Percentiles rank a stretch among this genome's conserved stretches.
phyloP scores from a whole-genome alignment of 176 grass and related monocot species.

The Paspalum vaginatum region DNA sequence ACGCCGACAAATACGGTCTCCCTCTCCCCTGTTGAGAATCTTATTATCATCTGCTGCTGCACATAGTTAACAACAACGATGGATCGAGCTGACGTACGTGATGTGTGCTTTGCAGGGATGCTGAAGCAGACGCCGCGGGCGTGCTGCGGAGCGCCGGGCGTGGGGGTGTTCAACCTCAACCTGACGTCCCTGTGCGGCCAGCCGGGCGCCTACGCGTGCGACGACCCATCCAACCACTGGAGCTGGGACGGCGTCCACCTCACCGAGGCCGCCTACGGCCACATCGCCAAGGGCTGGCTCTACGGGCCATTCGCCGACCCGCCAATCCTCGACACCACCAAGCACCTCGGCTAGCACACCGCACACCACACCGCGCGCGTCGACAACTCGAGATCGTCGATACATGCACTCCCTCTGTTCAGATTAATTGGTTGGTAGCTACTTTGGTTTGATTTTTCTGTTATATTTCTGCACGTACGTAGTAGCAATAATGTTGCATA shows the following conservation, averaged over 20 bases:
- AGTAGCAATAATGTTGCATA: too few relatives aligned
- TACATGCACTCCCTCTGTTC: too few relatives aligned
- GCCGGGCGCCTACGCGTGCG: conserved; percentile 47
- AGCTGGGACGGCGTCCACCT: conserved; percentile 41
- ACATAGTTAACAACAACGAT: too few relatives aligned
- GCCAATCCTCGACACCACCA: conserved; percentile 41
- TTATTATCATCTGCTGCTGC: too few relatives aligned
- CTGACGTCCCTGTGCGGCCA: conserved; percentile 66
- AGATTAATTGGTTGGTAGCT: too few relatives aligned
- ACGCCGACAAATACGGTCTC: conserved; percentile 72
- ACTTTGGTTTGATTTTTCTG: too few relatives aligned
- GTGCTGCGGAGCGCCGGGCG: conserved; percentile 59
- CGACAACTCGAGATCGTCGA: too few relatives aligned
- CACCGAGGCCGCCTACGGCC: conserved; percentile 15
- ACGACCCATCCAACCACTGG: conserved; percentile 62
- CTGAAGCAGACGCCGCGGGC: conserved; percentile 56
- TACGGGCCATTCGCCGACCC: conserved; percentile 77
- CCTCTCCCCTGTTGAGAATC: too few relatives aligned
- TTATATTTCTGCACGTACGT: too few relatives aligned
- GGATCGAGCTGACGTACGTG: too few relatives aligned
- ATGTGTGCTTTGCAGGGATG: conserved; percentile 71
- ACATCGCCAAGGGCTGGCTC: conserved; percentile 82
- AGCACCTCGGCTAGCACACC: too few relatives aligned
- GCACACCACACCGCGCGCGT: too few relatives aligned
- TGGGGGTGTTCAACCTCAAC: conserved; percentile 72